phyloP scores from a whole-genome alignment of 1,139 yeast genomes.

The Pichiaceae sp. region DNA sequence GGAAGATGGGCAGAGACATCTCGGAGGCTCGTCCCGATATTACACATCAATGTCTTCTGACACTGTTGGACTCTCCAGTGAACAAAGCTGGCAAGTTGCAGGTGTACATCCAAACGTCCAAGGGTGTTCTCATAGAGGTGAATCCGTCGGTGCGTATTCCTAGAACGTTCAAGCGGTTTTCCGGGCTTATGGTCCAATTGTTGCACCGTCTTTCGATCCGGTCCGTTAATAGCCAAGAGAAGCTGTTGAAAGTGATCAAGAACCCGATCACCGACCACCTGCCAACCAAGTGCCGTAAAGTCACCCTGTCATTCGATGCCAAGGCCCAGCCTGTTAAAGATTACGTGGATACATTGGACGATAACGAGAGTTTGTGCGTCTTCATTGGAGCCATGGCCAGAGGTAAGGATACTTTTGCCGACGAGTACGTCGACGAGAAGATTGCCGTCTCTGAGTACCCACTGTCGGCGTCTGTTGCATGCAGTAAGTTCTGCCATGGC shows the following conservation, averaged over 20 bases:
- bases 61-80: conserved; percentile 89
- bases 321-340: conserved; percentile 83
- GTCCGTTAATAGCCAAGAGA: conserved; percentile 91
- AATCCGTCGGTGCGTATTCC: conserved; percentile 97
- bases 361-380: conserved; percentile 91
- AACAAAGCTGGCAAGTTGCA: conserved; percentile 96
- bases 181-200: conserved; percentile 95
- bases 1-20: conserved; percentile 94
- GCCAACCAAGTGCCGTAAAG: conserved; percentile 90
- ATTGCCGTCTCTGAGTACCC: conserved; percentile 94
- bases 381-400: conserved; percentile 99
- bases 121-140: conserved; percentile 90
- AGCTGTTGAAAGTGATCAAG: conserved; percentile 84
- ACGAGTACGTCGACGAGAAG: conserved; percentile 92
- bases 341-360: conserved; percentile 70
- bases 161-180: conserved; percentile 93
- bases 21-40: conserved; percentile 98
- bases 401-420: conserved; percentile 96
- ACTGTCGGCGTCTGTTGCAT: conserved; percentile 93
- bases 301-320: conserved; percentile 92
- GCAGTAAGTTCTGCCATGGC: conserved; percentile 96
- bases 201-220: conserved; percentile 87
- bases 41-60: conserved; percentile 90
- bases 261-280: conserved; percentile 95
- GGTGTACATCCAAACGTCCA: conserved; percentile 91